A percentile compares a stretch with the other conserved stretches of the same genome.
Evolutionary conservation across 257 asterid genomes (phyloP).

Genomic region (Anisodus acutangulus): DNA sequence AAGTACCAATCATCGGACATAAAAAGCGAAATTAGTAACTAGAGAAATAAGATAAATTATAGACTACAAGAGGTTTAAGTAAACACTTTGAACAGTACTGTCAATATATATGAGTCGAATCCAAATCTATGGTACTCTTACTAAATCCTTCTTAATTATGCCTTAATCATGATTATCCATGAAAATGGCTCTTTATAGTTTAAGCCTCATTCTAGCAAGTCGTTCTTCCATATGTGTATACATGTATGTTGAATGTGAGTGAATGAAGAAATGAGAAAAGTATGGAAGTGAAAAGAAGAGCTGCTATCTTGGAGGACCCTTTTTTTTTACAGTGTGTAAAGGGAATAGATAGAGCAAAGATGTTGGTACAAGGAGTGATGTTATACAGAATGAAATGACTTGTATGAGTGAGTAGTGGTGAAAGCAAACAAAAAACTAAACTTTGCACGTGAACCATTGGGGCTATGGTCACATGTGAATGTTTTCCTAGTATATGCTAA

Average conservation of each 20-base stretch:
- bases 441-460: slow-evolving; percentile 62
- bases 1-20: too few species aligned
- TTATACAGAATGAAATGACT: slow-evolving; percentile 28
- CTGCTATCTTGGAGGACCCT: neutral
- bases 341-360: neutral
- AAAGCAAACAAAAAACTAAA: slow-evolving; percentile 41
- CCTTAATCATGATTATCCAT: neutral
- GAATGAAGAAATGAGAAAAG: neutral
- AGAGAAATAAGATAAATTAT: neutral
- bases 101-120: neutral
- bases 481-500: neutral
- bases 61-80: neutral
- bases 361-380: slow-evolving; percentile 23
- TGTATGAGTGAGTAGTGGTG: neutral
- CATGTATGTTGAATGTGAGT: neutral
- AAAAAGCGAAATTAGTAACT: neutral
- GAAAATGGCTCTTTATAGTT: neutral
- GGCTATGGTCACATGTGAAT: slow-evolving; percentile 29
- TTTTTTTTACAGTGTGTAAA: neutral
- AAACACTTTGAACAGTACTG: neutral
- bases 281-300: neutral
- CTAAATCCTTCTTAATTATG: neutral
- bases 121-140: neutral
- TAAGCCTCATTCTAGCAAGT: neutral
- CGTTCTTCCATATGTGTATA: too few species aligned